These are phyloP conservation scores for Starmerella vaccinii DNA, from an alignment of 805 yeast genomes.

Conservation along the genomic window DNA sequence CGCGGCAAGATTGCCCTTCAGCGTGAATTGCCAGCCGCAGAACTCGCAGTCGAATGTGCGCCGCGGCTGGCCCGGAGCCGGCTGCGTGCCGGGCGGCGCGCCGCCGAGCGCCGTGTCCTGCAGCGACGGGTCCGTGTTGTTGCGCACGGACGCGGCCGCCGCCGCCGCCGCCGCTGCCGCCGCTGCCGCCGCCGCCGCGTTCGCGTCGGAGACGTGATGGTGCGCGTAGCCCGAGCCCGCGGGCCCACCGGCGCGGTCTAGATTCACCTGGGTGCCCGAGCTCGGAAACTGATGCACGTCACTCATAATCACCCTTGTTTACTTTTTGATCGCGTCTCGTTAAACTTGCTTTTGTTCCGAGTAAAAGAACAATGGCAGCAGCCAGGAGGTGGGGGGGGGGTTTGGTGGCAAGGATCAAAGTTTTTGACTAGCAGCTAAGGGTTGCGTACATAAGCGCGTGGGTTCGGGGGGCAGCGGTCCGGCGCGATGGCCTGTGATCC, in stretches of 20 bases:
- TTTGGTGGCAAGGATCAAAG: constrained; percentile 7
- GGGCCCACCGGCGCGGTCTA: neutral
- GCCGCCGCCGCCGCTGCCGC: constrained; percentile 11
- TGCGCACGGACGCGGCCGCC: constrained; percentile 9
- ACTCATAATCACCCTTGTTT: constrained; percentile 2
- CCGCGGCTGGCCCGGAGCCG: constrained; percentile 35
- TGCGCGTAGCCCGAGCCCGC: neutral
- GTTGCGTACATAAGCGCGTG: neutral
- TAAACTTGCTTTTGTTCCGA: constrained; percentile 6
- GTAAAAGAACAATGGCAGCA: constrained; percentile 1
- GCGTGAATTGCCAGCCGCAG: constrained; percentile 68
- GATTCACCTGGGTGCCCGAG: constrained; percentile 7
- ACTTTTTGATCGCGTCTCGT: constrained; percentile 5
- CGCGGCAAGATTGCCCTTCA: constrained; percentile 66
- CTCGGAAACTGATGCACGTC: constrained; percentile 9
- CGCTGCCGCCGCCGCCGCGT: constrained; percentile 6
- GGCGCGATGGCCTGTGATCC: no score
- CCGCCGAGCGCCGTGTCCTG: constrained; percentile 5
- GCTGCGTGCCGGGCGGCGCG: constrained; percentile 1
- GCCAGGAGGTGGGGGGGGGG: no score
- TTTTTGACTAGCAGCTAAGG: neutral
- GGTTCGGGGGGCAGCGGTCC: neutral
- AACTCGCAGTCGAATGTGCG: constrained; percentile 46
- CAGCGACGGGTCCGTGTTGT: constrained; percentile 8
- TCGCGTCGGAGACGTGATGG: constrained; percentile 4